Conservation (phyloP, 2,329 filamentous ascomycete species). For the Gliomastix tumulicola region DNA sequence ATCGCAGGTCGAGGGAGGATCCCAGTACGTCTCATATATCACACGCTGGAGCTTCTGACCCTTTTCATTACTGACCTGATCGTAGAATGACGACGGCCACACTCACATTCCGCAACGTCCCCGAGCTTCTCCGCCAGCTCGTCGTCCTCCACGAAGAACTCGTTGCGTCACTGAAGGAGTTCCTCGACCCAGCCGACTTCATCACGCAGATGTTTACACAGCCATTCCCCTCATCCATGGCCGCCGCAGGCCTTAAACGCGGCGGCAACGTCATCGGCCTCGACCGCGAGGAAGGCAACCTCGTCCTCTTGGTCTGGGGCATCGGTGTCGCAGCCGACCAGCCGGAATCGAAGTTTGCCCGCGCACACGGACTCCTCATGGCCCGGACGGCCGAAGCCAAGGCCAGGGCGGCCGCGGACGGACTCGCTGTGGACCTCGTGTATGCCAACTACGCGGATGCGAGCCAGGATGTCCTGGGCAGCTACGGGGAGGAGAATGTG, state of each 20-base stretch:
- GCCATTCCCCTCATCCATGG: conserved; percentile 6
- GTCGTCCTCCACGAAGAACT: conserved; percentile 6
- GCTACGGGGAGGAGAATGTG: conserved; percentile 26
- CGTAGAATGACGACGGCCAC: too few relatives aligned
- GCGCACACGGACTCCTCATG: not conserved
- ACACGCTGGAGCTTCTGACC: too few relatives aligned
- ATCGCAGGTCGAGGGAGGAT: too few relatives aligned
- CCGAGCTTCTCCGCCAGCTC: too few relatives aligned
- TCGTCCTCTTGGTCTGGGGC: not conserved
- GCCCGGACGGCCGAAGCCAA: not conserved
- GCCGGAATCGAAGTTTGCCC: not conserved
- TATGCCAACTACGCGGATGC: conserved; percentile 35
- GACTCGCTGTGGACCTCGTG: conserved; percentile 32
- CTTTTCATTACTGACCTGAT: too few relatives aligned
- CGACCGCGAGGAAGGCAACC: not conserved
- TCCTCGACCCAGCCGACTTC: conserved; percentile 4
- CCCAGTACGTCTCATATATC: too few relatives aligned
- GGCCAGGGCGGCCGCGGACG: conserved; percentile 36
- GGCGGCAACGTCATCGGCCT: conserved; percentile 9
- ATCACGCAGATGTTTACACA: conserved; percentile 6
- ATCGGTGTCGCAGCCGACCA: not conserved
- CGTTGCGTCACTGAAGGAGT: conserved; percentile 3
- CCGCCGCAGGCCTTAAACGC: conserved; percentile 1
- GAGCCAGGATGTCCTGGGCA: conserved; percentile 23
- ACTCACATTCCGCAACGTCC: too few relatives aligned